Evolutionary conservation across 805 yeast species (phyloP).

Genomic region (Lachancea mirantina): DNA sequence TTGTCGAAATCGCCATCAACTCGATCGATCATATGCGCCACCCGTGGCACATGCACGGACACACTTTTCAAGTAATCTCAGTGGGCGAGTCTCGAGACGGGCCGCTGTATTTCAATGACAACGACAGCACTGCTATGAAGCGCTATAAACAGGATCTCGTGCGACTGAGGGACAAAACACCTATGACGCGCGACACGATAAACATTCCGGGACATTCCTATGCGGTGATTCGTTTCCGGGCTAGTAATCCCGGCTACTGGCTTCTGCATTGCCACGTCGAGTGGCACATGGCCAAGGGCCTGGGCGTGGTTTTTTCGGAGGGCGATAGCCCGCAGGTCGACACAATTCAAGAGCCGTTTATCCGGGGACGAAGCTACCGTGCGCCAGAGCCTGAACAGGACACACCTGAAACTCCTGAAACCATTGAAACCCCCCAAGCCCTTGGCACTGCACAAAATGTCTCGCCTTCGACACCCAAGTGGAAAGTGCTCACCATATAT

Average conservation of each 20-base stretch:
- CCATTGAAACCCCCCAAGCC: background rate
- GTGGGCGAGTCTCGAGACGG: slow-evolving; percentile 40
- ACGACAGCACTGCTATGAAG: slow-evolving; percentile 39
- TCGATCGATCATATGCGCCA: slow-evolving; percentile 62
- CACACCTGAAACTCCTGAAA: slow-evolving; percentile 1
- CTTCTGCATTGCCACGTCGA: slow-evolving; percentile 73
- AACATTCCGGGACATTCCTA: slow-evolving; percentile 53
- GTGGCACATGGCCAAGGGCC: slow-evolving; percentile 64
- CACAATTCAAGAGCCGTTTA: slow-evolving; percentile 3
- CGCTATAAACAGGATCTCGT: slow-evolving; percentile 18
- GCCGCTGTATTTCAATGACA: slow-evolving; percentile 27
- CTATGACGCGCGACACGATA: slow-evolving; percentile 55
- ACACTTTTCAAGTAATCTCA: slow-evolving; percentile 46
- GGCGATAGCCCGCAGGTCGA: slow-evolving; percentile 15
- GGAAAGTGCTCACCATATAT: slow-evolving; percentile 17
- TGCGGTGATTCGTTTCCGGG: slow-evolving; percentile 49
- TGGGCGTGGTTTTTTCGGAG: slow-evolving; percentile 42
- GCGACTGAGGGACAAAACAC: slow-evolving; percentile 31
- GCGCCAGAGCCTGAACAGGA: background rate
- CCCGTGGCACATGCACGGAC: slow-evolving; percentile 62
- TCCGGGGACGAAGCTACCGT: background rate
- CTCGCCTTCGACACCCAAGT: slow-evolving; percentile 1
- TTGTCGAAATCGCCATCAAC: slow-evolving; percentile 57
- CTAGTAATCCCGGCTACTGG: slow-evolving; percentile 75
- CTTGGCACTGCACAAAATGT: background rate